Evolutionary conservation across 2,329 filamentous ascomycete genomes (phyloP).

Genomic region (Anthostomella pinea): DNA sequence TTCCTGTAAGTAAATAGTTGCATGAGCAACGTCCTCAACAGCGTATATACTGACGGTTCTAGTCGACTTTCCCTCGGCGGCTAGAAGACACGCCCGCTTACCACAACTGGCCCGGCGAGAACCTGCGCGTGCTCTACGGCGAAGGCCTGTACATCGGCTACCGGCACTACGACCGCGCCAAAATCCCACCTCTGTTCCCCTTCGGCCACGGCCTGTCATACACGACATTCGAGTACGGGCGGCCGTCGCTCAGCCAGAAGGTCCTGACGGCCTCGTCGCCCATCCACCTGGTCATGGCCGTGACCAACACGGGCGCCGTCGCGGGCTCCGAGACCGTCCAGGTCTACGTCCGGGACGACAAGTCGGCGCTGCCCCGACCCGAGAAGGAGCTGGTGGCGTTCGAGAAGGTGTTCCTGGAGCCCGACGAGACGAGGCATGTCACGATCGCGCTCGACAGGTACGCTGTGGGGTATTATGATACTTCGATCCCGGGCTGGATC

Average conservation of each 20-base stretch:
- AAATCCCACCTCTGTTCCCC: conserved; percentile 61
- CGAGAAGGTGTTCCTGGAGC: conserved; percentile 58
- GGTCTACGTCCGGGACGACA: conserved; percentile 63
- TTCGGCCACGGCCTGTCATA: conserved; percentile 76
- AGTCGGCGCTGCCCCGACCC: conserved; percentile 60
- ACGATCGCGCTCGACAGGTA: conserved; percentile 46
- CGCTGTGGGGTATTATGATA: conserved; percentile 62
- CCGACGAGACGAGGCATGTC: conserved; percentile 53
- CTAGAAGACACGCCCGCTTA: conserved; percentile 67
- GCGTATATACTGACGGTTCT: conserved; percentile 4
- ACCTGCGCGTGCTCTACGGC: conserved; percentile 64
- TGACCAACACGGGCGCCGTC: conserved; percentile 54
- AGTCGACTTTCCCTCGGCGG: conserved; percentile 63
- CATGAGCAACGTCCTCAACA: neutral
- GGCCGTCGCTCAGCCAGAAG: conserved; percentile 47
- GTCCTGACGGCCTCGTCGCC: conserved; percentile 37
- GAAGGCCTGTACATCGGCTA: conserved; percentile 75
- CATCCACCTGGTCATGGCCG: conserved; percentile 45
- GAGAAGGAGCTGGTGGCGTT: conserved; percentile 71
- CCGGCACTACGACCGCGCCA: conserved; percentile 64
- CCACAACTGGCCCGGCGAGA: conserved; percentile 72
- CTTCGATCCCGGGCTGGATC: conserved; percentile 57
- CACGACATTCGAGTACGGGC: conserved; percentile 64
- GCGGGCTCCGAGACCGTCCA: conserved; percentile 65
- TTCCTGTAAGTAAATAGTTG: conserved; percentile 47